Evolutionary conservation across 805 yeast genomes (phyloP), one percentile per base, ranked within the genome.

Genomic region (Ogataea trehaloabstinens): DNA sequence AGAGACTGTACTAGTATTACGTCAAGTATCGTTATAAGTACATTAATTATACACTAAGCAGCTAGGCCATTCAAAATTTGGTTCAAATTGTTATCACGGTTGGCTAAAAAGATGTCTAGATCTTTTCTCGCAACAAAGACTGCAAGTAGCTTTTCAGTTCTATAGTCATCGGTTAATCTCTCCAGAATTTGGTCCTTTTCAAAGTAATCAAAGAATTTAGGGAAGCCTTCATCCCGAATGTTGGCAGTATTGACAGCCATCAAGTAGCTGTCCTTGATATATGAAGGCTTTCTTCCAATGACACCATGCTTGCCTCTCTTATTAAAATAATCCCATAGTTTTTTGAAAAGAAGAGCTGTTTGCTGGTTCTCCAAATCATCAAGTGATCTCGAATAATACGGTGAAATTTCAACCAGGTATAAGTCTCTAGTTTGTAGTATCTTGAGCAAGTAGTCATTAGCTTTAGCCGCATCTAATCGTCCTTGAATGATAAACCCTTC

Each of bases 201-300:
- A 31, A 58, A 53, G 24, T 41, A 47, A 25, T 27, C 35, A 35
- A 45, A 51, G 47, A 39, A 53, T 17, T 40, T 40, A 12, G 49
- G 58, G 34, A 44, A 33, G 11, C 44, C 45, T 15, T 38, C 45
- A 4, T 16, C 28, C 20, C 28, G 33, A 28, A 40, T 45, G 39
- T 29, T 50, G 39, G 13, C 33, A 22, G 28, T 43, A 42, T 35
- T 45, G 6, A 57, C 19, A 10, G 53, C 71, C 20, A 80, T 58
- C 37, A 83, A 45, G 55, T 82, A 83, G 6, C 82, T 72, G 58
- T 83, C 90, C 50, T 80, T 82, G 28, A 80, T 80, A 48, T 68
- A 66, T 6, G 56, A 44, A 1, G 77, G 74, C 37, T 66, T 66
- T 15, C 64, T 67, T 10, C 75, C 71, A 31, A 83, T 63, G 13